These are phyloP conservation scores for Fraxinus paxiana DNA, from an alignment of 305 asterid species.

Conservation along the genomic window DNA sequence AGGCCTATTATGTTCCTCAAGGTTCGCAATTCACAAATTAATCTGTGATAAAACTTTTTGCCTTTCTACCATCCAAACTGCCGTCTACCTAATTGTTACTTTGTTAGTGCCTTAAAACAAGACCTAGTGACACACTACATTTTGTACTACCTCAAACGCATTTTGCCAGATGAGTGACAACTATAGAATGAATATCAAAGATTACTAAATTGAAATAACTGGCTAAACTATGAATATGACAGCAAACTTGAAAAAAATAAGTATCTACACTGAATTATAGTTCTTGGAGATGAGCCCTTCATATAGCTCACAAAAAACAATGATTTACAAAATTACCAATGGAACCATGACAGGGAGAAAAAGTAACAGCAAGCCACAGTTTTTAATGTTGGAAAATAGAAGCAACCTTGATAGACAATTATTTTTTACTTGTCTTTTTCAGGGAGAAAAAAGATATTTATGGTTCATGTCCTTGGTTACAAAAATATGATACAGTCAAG, in stretches of 20 bases:
- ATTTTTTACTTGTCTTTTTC: neutral
- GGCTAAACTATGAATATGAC: neutral
- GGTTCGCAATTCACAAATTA: neutral
- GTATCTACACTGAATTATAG: neutral
- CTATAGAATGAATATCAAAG: neutral
- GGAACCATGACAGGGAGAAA: neutral
- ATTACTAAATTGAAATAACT: neutral
- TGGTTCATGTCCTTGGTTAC: neutral
- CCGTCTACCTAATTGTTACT: neutral
- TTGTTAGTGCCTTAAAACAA: neutral
- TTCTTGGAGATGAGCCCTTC: neutral
- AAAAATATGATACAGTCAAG: neutral
- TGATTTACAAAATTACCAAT: neutral
- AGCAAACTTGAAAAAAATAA: neutral
- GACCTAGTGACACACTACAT: neutral
- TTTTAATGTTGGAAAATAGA: neutral
- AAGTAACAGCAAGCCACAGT: neutral
- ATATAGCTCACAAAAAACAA: neutral
- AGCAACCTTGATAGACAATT: neutral
- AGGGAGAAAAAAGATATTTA: neutral
- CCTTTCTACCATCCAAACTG: neutral
- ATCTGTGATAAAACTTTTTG: neutral
- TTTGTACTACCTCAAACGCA: neutral
- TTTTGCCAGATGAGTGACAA: neutral
- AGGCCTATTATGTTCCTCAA: neutral